These are phyloP conservation scores for Cercospora sp. DNA, from an alignment of 2,329 filamentous ascomycete species.

Conservation along the genomic window DNA sequence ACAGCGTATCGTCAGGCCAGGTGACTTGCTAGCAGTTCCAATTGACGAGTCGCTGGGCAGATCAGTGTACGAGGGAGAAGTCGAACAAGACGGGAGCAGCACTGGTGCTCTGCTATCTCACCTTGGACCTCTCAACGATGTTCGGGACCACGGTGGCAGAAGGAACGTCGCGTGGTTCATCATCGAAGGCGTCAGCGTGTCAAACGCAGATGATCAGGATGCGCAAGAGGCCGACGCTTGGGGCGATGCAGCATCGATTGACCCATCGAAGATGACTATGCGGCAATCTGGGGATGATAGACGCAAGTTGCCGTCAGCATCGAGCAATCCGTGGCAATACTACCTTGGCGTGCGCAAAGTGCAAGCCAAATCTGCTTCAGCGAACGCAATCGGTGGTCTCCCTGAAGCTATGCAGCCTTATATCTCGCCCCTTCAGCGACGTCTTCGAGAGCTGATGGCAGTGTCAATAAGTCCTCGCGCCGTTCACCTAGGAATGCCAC, in stretches of 20 bases:
- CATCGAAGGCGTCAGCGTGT: slow-evolving; percentile 68
- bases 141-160: slow-evolving; percentile 53
- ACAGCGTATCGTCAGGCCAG: slow-evolving; percentile 77
- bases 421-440: slow-evolving; percentile 54
- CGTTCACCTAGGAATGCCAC: slow-evolving; percentile 81
- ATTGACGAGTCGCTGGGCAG: slow-evolving; percentile 84
- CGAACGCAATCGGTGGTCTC: slow-evolving; percentile 26
- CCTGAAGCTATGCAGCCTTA: slow-evolving; percentile 46
- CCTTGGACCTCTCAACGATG: slow-evolving; percentile 42
- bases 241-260: slow-evolving; percentile 83
- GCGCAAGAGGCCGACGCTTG: slow-evolving; percentile 69
- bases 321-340: slow-evolving; percentile 80
- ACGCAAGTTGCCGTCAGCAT: slow-evolving; percentile 73
- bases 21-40: slow-evolving; percentile 84
- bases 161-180: slow-evolving; percentile 82
- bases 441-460: slow-evolving; percentile 79
- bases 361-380: slow-evolving; percentile 56
- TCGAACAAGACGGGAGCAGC: slow-evolving; percentile 68
- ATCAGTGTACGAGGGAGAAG: slow-evolving; percentile 71
- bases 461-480: slow-evolving; percentile 87
- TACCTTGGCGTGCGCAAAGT: slow-evolving; percentile 75
- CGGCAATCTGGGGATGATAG: slow-evolving; percentile 87
- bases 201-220: slow-evolving; percentile 52
- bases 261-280: slow-evolving; percentile 83
- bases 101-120: slow-evolving; percentile 45